phyloP scores from a whole-genome alignment of 2,329 filamentous ascomycete genomes.

The Pyrenophora tritici-repentis region DNA sequence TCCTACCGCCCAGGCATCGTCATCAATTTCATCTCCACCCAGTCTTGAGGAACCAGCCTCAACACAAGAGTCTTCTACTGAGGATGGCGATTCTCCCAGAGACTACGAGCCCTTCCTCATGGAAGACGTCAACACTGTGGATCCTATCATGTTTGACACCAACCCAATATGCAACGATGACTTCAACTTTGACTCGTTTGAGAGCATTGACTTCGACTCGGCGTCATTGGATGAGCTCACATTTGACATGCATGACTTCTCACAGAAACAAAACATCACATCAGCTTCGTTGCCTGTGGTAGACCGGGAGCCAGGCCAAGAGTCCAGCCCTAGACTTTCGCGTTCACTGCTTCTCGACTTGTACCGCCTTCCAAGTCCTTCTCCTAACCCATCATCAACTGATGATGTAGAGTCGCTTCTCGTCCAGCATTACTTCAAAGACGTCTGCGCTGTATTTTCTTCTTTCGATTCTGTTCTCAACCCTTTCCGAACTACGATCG shows the following conservation, averaged over 20 bases:
- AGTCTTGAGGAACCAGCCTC: conserved; percentile 25
- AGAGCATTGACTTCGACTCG: conserved; percentile 35
- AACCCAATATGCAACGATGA: conserved; percentile 31
- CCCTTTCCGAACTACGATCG: conserved; percentile 64
- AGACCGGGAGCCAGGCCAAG: conserved; percentile 23
- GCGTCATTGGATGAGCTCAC: conserved; percentile 25
- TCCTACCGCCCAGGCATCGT: conserved; percentile 22
- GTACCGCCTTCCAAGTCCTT: conserved; percentile 43
- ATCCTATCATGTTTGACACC: conserved; percentile 33
- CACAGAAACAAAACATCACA: conserved; percentile 25
- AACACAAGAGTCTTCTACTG: conserved; percentile 30
- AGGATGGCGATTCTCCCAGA: conserved; percentile 31
- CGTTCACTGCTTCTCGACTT: conserved; percentile 48
- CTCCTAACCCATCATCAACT: conserved; percentile 42
- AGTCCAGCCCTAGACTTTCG: conserved; percentile 39
- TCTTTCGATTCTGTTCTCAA: conserved; percentile 67
- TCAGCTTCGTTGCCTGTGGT: conserved; percentile 15
- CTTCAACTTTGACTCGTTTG: conserved; percentile 33
- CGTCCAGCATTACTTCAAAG: conserved; percentile 68
- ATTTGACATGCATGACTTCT: conserved; percentile 26
- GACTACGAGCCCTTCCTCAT: conserved; percentile 34
- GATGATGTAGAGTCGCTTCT: conserved; percentile 60
- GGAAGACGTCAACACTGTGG: conserved; percentile 30
- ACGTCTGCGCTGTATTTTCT: conserved; percentile 66
- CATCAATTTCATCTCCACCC: conserved; percentile 24